Conservation (phyloP, 768 basidiomycete species). For the Phaffia tasmanica region DNA sequence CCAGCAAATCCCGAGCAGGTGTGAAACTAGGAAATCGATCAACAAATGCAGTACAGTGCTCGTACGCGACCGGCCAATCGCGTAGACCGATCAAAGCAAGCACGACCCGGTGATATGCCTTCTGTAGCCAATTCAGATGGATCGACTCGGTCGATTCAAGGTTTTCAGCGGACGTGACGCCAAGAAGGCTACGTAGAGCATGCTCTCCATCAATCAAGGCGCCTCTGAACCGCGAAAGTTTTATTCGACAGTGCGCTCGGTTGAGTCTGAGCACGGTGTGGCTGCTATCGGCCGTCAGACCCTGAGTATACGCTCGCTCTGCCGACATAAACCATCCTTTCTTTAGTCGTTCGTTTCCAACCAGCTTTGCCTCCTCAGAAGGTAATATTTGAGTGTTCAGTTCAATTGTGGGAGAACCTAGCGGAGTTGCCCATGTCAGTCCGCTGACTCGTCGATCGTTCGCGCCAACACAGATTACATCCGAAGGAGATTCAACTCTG, state of each 20-base stretch:
- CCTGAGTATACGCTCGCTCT: conserved; percentile 30
- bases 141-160: conserved; percentile 18
- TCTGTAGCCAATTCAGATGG: conserved; percentile 21
- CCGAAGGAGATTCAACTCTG: conserved; percentile 36
- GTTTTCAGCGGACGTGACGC: conserved; percentile 15
- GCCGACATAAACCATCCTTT: conserved; percentile 32
- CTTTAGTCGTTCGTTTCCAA: conserved; percentile 32
- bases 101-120: conserved; percentile 33
- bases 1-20: conserved; percentile 26
- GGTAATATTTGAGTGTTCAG: neutral
- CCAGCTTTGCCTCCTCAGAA: conserved; percentile 29
- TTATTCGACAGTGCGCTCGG: conserved; percentile 33
- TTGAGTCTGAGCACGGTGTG: conserved; percentile 31
- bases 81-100: conserved; percentile 21
- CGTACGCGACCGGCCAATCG: too few relatives aligned
- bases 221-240: conserved; percentile 30
- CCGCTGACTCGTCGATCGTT: conserved; percentile 22
- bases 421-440: conserved; percentile 11
- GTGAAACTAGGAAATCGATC: conserved; percentile 10
- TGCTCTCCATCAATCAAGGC: conserved; percentile 29
- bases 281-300: conserved; percentile 5
- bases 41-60: too few relatives aligned
- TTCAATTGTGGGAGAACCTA: neutral
- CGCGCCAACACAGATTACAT: conserved; percentile 31
- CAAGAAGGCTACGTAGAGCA: too few relatives aligned